Evolutionary conservation across 108 stramenopile species (phyloP).

Genomic region (Hondaea fermentalgiana): DNA sequence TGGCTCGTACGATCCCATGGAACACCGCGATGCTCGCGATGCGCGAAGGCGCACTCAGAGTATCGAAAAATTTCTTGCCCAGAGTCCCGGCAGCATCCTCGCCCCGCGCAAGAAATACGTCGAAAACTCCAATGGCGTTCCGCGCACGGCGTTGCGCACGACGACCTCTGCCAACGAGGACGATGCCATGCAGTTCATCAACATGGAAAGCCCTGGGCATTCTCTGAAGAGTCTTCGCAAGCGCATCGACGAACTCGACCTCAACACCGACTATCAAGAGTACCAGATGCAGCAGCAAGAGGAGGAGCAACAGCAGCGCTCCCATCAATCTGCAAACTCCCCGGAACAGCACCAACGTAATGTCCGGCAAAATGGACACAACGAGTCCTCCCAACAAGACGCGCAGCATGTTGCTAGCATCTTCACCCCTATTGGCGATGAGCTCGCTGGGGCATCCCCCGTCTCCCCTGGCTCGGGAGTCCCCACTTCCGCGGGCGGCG

Average conservation of each 20-base stretch:
- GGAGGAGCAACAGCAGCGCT: neutral
- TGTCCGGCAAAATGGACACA: no score
- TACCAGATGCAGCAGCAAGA: neutral
- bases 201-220: constrained; percentile 9
- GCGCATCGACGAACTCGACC: constrained; percentile 6
- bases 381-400: no score
- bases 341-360: no score
- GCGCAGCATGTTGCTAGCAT: neutral
- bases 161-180: neutral
- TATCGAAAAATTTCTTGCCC: constrained; percentile 16
- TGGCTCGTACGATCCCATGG: neutral
- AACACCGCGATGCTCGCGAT: neutral
- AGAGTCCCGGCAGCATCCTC: neutral
- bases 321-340: no score
- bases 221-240: neutral
- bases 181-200: neutral
- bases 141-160: neutral
- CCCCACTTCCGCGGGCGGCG: neutral
- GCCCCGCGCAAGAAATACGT: constrained; percentile 1
- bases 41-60: neutral
- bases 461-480: neutral
- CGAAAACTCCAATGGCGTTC: neutral
- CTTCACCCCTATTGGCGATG: neutral
- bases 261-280: neutral
- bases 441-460: neutral